These are phyloP conservation scores for Papilionanthe hybrid DNA, from an alignment of 116 monocot species.

Conservation along the genomic window DNA sequence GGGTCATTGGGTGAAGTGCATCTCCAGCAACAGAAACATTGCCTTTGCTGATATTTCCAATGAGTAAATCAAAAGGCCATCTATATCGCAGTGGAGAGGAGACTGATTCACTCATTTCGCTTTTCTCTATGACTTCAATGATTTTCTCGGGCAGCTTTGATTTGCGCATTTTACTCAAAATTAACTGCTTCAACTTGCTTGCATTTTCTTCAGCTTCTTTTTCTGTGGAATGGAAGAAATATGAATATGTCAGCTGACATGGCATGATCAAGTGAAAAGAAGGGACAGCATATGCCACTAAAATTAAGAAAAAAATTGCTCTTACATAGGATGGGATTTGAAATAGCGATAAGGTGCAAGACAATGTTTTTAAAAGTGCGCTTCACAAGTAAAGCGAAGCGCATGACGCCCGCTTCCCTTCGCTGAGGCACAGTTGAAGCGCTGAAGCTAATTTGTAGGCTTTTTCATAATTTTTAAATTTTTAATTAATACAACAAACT, in stretches of 20 bases:
- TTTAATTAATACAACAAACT: too few species aligned
- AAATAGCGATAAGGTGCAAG: too few species aligned
- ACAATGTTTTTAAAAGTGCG: too few species aligned
- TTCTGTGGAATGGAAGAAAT: constrained; percentile 16
- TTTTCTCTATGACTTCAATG: constrained; percentile 25
- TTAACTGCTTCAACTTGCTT: constrained; percentile 29
- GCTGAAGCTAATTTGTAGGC: too few species aligned
- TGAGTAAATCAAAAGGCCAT: constrained; percentile 34
- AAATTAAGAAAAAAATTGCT: too few species aligned
- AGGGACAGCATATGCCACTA: too few species aligned
- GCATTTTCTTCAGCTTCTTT: constrained; percentile 26
- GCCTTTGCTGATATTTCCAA: constrained; percentile 30
- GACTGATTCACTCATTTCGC: constrained; percentile 30
- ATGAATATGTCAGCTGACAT: neutral
- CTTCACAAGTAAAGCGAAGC: too few species aligned
- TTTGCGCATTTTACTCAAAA: constrained; percentile 23
- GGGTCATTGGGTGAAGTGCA: constrained; percentile 77
- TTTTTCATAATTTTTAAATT: too few species aligned
- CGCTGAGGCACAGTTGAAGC: too few species aligned
- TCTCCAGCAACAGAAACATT: constrained; percentile 58
- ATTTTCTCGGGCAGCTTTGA: constrained; percentile 26
- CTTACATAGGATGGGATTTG: too few species aligned
- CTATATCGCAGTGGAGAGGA: constrained; percentile 46
- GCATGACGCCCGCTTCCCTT: too few species aligned
- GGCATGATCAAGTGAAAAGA: too few species aligned